Evolutionary conservation across 257 asterid genomes (phyloP).

Genomic region (Thymus mandschuricus): DNA sequence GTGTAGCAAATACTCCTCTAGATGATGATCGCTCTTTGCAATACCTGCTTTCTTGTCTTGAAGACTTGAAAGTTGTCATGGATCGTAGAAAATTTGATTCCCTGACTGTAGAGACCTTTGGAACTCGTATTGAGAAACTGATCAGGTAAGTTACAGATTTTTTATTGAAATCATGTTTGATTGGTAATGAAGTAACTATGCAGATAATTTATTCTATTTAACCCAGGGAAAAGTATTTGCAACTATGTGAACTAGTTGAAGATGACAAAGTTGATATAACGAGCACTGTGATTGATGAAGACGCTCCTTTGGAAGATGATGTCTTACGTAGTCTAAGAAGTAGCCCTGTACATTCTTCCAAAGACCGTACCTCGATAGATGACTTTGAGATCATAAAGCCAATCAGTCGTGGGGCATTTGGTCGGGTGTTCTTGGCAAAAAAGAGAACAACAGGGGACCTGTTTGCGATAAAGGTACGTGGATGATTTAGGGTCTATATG

Average conservation of each 20-base stretch:
- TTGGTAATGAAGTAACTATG: conserved; percentile 11
- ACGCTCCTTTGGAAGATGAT: conserved; percentile 96
- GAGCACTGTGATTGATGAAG: conserved; percentile 96
- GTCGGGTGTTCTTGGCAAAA: conserved; percentile 95
- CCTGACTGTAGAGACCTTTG: conserved; percentile 96
- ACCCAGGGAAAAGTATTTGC: conserved; percentile 93
- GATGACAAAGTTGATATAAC: conserved; percentile 90
- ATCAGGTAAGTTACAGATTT: conserved; percentile 59
- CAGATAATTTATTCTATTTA: conserved; percentile 27
- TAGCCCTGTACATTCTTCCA: conserved; percentile 88
- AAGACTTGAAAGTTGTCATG: conserved; percentile 84
- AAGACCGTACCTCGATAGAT: conserved; percentile 96
- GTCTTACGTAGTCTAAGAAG: conserved; percentile 94
- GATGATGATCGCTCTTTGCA: conserved; percentile 83
- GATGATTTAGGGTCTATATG: conserved; percentile 11
- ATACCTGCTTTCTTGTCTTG: conserved; percentile 92
- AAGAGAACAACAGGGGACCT: conserved; percentile 96
- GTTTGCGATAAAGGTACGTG: conserved; percentile 89
- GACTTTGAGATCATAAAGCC: conserved; percentile 98
- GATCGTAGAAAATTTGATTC: conserved; percentile 92
- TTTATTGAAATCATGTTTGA: conserved; percentile 18
- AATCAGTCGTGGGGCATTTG: conserved; percentile 99
- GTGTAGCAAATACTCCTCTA: conserved; percentile 87
- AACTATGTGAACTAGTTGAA: conserved; percentile 91
- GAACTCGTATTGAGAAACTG: conserved; percentile 95